Base-by-base conservation (phyloP, 441 rosid species). In the Rhodomyrtus psidioides region DNA sequence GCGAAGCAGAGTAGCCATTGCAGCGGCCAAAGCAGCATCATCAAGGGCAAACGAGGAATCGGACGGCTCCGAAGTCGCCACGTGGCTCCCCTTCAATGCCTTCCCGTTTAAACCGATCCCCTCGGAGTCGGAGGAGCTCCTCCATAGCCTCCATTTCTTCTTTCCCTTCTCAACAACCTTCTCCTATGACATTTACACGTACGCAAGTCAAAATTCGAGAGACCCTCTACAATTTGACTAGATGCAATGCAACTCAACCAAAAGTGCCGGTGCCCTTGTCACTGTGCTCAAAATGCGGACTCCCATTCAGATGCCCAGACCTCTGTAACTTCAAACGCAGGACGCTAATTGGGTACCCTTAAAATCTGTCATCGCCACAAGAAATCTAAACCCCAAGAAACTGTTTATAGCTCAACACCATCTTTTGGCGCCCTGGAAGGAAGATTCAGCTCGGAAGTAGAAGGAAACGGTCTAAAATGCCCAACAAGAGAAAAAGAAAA, bases 91-190 rank as follows among this genome's bases (percentile, higher is more conserved):
- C 56, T 83, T 83, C 82, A 17, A 24, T 54, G 9, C 74, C 54
- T 74, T 82, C 60, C 6, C 84, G 51, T 30, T 55, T n/a, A 94
- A 87, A 42, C 59, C 49, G 46, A 82, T 34, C 88, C 96, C 94
- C 83, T 94, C 98, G 0, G 99, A 94, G 46, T 94, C 98, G 0
- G 99, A 94, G 46, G 99, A 91, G 83, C 93, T 92, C 93, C 98
- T 91, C 99, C 99, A 96, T 17, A 95, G 88, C 91, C 90, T 95
- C 99, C 99, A 97, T 90, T 93, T 96, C 94, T 94, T 97, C 95
- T 56, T 56, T 30, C 91, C 87, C 89, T 88, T 94, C 7, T 90
- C 95, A 26, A 89, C 90, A 85, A 87, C 83, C 88, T 90, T 94
- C 27, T 91, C 95, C 94, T 88, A 44, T 9, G 83, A 54, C 55